Evolutionary conservation across 106 monocot species (phyloP), one percentile per base, ranked within the genome.

Genomic region (Dioscorea alata): DNA sequence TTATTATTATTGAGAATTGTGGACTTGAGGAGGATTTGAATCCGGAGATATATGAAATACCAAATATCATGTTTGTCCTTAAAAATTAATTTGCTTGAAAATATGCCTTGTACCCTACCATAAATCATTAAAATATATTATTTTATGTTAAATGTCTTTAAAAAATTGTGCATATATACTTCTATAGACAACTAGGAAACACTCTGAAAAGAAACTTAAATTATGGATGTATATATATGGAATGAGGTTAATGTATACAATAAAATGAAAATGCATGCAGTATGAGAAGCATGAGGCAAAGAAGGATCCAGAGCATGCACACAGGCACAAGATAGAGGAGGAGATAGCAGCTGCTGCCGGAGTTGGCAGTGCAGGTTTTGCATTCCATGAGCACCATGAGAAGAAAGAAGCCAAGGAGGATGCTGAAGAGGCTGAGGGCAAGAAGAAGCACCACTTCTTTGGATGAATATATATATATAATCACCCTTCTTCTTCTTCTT

Each of bases 201-300:
- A n/a, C n/a, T n/a, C n/a, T n/a, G n/a, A n/a, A n/a, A n/a, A n/a
- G n/a, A n/a, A n/a, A n/a, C n/a, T n/a, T n/a, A n/a, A n/a, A n/a
- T n/a, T n/a, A n/a, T 24, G 16, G 60, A 18, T 24, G 23, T 8
- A 60, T 60, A 35, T 48, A 13, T 33, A 9, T n/a, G n/a, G n/a
- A n/a, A n/a, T n/a, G n/a, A n/a, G n/a, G n/a, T n/a, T n/a, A n/a
- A n/a, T n/a, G n/a, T n/a, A n/a, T n/a, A n/a, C n/a, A n/a, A n/a
- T n/a, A n/a, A n/a, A n/a, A 48, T 32, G 9, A 31, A 22, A 4
- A 57, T 65, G 9, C 7, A 33, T 20, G 17, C 76, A 90, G 90
- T 81, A 90, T 18, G 90, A 90, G 86, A 90, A 86, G 78, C 90
- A 90, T 34, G 60, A 86, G 79, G 57, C 73, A 0, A 86, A 90